These are phyloP conservation scores for Fragaria ananassa DNA, from an alignment of 306 rosid species.

Conservation along the genomic window DNA sequence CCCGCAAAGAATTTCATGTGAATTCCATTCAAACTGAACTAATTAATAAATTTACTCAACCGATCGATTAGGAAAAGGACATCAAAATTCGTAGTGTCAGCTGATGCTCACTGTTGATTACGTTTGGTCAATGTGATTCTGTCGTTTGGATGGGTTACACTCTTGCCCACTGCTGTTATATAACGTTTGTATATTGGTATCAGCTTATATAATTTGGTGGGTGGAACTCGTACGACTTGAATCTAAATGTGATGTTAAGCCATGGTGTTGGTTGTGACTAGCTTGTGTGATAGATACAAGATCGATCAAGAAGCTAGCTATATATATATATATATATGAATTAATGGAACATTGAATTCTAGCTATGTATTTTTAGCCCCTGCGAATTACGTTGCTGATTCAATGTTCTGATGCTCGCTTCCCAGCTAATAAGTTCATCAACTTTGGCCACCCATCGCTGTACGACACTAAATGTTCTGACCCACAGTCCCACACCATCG, in stretches of 20 bases:
- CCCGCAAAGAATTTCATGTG: not conserved
- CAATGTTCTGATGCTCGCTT: not conserved
- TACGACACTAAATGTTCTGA: not conserved
- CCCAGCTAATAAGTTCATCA: not conserved
- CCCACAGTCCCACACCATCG: not conserved
- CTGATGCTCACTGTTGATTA: not conserved
- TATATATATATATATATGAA: too few relatives aligned
- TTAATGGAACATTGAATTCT: not conserved
- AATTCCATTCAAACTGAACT: not conserved
- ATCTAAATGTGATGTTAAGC: not conserved
- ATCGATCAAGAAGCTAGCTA: not conserved
- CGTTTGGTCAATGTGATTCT: not conserved
- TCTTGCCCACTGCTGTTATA: constrained; percentile 12
- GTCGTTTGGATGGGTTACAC: constrained; percentile 15
- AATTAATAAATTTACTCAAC: not conserved
- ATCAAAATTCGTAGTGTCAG: not conserved
- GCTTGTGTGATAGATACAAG: not conserved
- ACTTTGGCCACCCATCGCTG: constrained; percentile 4
- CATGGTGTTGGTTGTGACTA: not conserved
- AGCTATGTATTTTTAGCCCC: not conserved
- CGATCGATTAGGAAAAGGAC: not conserved
- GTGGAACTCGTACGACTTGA: constrained; percentile 8
- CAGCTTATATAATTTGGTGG: constrained; percentile 6
- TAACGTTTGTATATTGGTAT: not conserved
- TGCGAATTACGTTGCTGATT: constrained; percentile 3